Evolutionary conservation across 176 grass and related monocot genomes (phyloP), one percentile per base, ranked within the genome.

Genomic region (Aegilops tauschii): DNA sequence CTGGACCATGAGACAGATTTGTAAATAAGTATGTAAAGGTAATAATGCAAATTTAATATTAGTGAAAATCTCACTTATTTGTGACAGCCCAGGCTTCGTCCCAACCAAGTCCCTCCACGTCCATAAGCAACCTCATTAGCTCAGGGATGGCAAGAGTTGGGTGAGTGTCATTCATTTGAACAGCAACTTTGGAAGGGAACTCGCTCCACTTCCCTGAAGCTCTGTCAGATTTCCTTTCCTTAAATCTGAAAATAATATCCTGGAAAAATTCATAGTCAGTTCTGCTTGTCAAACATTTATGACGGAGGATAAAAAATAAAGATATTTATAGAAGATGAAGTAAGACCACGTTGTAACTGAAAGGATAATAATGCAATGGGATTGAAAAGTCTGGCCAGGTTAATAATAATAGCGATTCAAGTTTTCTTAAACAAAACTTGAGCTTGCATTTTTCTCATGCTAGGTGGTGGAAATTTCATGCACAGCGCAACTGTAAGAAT

Each of bases 161-260:
- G 70, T 96, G 92, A 69, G 94, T 96, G 62, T 96, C 94, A 92
- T 96, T 96, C 87, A 96, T 31, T 75, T 96, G 92, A 84, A 96
- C 92, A 91, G 94, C 92, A 86, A 93, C 94, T 86, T 96, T 96
- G 61, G 86, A 80, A 32, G 91, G 91, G 69, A 95, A 95, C 37
- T 93, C 93, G 45, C 86, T 85, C 93, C 93, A 95, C 35, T 91
- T 90, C n/a, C 78, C 86, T 18, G 90, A 87, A 88, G 29, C 75
- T 80, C 85, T 91, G 21, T 86, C 93, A 62, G 80, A 1, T 47
- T 92, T 93, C 28, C 91, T 91, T 86, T 95, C 93, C 75, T 91
- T 91, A 87, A 95, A 95, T 76, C 93, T 93, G 64, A 81, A 85
- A 87, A 95, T 91, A 86, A 95, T 95, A 87, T 95, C 93, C 91